Percentiles rank a stretch among this genome's conserved stretches.
phyloP scores from a whole-genome alignment of 352 stramenopile genomes.

The Globisporangium mamillatum region DNA sequence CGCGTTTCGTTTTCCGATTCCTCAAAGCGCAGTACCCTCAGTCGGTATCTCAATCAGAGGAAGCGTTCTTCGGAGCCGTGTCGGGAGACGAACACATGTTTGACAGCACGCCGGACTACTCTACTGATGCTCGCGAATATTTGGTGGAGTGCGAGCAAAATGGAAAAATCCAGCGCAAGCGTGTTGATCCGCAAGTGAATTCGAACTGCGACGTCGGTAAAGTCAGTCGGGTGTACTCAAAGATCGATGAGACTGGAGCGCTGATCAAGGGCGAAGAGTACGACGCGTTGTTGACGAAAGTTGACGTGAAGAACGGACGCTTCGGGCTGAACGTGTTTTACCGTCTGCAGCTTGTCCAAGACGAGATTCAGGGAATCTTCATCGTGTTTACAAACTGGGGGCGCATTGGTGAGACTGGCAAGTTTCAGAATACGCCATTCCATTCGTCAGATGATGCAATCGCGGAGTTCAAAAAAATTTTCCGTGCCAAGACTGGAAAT shows the following conservation, averaged over 20 bases:
- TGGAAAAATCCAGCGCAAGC: constrained; percentile 54
- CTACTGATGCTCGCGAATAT: constrained; percentile 47
- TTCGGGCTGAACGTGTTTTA: constrained; percentile 83
- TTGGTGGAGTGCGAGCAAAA: constrained; percentile 44
- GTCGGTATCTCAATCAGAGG: constrained; percentile 22
- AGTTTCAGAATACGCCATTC: constrained; percentile 81
- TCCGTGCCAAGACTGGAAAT: constrained; percentile 74
- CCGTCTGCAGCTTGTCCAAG: constrained; percentile 61
- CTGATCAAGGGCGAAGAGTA: constrained; percentile 40
- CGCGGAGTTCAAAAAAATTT: constrained; percentile 82
- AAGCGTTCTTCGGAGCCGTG: constrained; percentile 25
- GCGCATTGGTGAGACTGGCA: constrained; percentile 65
- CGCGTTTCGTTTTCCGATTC: constrained; percentile 53
- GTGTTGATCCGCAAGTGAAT: constrained; percentile 44
- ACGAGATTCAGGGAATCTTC: constrained; percentile 66
- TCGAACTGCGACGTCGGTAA: constrained; percentile 58
- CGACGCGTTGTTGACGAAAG: constrained; percentile 64
- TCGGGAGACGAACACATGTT: constrained; percentile 30
- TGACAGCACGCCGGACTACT: constrained; percentile 33
- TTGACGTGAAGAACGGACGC: constrained; percentile 67
- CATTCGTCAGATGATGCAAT: constrained; percentile 44
- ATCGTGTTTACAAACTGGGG: constrained; percentile 84
- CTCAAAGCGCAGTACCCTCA: constrained; percentile 37
- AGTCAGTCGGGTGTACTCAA: constrained; percentile 37
- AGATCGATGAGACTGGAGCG: constrained; percentile 27